Percentiles rank a stretch among this genome's conserved stretches.
Evolutionary conservation across 345 rosid species (phyloP).

Genomic region (Populus simonii): DNA sequence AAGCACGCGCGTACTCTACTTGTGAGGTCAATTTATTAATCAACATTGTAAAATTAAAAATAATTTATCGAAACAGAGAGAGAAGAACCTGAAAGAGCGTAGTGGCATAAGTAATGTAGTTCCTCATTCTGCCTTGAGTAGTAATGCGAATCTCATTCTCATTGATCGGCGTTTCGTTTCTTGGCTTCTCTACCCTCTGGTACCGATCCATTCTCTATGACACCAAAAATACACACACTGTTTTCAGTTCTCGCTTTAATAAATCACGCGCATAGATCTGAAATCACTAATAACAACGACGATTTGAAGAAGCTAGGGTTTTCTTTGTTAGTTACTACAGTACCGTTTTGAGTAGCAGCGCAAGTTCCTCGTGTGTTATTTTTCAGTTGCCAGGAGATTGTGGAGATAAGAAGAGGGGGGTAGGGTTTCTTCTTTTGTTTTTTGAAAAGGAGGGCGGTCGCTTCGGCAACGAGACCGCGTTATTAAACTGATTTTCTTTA

Average conservation of each 20-base stretch:
- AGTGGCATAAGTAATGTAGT: conserved; percentile 35
- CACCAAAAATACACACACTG: neutral
- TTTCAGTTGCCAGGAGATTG: neutral
- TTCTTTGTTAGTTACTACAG: neutral
- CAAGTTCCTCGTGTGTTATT: neutral
- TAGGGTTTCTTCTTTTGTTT: neutral
- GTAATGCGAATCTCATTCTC: conserved; percentile 45
- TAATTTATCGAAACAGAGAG: neutral
- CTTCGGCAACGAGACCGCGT: neutral
- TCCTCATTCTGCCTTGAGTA: conserved; percentile 40
- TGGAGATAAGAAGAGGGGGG: neutral
- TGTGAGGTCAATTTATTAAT: neutral
- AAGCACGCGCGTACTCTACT: neutral
- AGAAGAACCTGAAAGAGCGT: conserved; percentile 33
- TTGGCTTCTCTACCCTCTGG: conserved; percentile 39
- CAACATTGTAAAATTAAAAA: neutral
- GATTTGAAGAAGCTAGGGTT: neutral
- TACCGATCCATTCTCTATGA: conserved; percentile 27
- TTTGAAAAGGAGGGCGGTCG: neutral
- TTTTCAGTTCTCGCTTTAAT: too few species aligned
- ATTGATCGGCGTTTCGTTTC: conserved; percentile 24
- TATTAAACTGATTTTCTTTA: neutral
- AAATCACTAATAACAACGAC: too few species aligned
- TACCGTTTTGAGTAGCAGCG: neutral
- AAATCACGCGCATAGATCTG: too few species aligned